Base-by-base conservation (phyloP, 805 yeast genomes). In the Kockiozyma suomiensis region DNA sequence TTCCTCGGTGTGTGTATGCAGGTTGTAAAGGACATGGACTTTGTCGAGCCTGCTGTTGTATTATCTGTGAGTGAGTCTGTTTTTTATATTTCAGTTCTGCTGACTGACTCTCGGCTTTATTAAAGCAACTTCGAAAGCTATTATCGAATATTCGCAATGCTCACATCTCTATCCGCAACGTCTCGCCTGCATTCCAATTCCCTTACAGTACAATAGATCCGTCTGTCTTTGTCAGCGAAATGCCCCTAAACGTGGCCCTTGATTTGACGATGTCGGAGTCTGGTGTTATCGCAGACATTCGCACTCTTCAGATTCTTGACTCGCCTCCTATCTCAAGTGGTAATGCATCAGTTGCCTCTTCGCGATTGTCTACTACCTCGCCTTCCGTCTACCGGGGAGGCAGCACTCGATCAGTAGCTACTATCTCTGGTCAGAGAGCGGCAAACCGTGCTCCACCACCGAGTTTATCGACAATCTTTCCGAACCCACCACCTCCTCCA, bases 31-130 rank as follows among this genome's bases (percentile, higher is more conserved):
- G 66, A 60, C 4, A 62, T 62, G 64, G 66, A 62, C 17, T 62
- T 62, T 49, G 57, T 62, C 56, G 66, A 62, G 53, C 66, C 66
- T 1, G 60, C 66, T 4, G 51, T 62, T 21, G 66, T 62, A 3
- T 50, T 59, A 6, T 23, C 66, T 21, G 63, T 59, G 51, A 15
- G 62, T 35, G n/a, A n/a, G 21, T 23, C 30, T 46, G 2, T 19
- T 30, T 13, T 26, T 37, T 13, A 37, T 42, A 17, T 26, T 21
- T 41, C 2, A 10, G 8, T 13, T 3, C 26, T 21, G n/a, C 48
- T 26, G 49, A 2, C 19, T 32, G 43, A 43, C 12, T 2, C 7
- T 42, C 15, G 8, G 17, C 8, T 2, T 26, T 17, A 30, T 5
- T 32, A 2, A 28, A 59, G 63, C 66, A 62, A 50, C 59, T 59